Base-by-base conservation (phyloP, 192 early-diverging fungal species). In the Linderina pennispora region DNA sequence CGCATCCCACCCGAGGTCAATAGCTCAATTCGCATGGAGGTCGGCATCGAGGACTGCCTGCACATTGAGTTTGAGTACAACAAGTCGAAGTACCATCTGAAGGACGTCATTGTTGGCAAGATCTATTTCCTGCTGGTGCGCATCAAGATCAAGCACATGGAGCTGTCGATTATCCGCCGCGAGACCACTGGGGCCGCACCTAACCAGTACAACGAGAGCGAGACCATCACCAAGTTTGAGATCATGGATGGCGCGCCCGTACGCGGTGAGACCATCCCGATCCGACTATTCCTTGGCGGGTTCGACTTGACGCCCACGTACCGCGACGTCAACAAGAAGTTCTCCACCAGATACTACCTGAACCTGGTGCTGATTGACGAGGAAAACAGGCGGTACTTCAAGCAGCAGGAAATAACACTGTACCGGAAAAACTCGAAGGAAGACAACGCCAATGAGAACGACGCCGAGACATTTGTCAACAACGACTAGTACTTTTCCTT, bases 61-160 rank as follows among this genome's bases (percentile, higher is more conserved):
- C 97, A 99, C 53, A 99, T 99, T 59, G 97, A 99, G 58, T 99
- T 99, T 42, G 97, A 99, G 77, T 98, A 98, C 73, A 99, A 98
- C 79, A 98, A 94, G 63, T 90, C 87, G 42, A 94, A 86, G 86
- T 98, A 98, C 74, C 90, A 96, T 62, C 74, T 99, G 45, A 92
- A 95, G 50, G 97, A 97, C 68, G 97, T 99, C 2, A 99, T 99
- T 54, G 91, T 99, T 9, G 97, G 97, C 51, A 98, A 98, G 65
- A 99, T 99, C 59, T 96, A 95, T 62, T 99, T 99, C 70, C 67
- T 98, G 35, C 77, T 99, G 32, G 97, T 99, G 8, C 90, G 97
- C 35, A 99, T 99, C 69, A 99, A 99, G 70, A 94, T 99, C 68
- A 97, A 96, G 66, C 86, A 97, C 57, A 99, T 99, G 97, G 97